These are phyloP conservation scores for Daldinia loculata DNA, from an alignment of 495 filamentous ascomycete genomes.

Conservation along the genomic window DNA sequence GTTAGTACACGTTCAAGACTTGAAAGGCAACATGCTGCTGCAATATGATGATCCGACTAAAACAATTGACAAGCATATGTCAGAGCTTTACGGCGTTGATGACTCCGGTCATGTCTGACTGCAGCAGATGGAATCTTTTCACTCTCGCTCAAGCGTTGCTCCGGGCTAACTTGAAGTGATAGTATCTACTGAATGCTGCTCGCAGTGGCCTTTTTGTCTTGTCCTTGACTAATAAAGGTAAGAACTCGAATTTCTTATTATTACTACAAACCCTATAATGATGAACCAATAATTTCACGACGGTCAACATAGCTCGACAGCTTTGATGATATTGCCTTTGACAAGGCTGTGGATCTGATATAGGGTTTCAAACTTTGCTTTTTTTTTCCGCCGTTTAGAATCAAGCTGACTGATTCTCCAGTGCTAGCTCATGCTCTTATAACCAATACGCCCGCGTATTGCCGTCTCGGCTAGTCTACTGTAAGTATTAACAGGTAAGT, in stretches of 20 bases:
- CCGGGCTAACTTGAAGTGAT: constrained; percentile 40
- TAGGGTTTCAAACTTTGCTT: constrained; percentile 27
- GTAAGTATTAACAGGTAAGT: not conserved
- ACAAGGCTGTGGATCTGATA: constrained; percentile 80
- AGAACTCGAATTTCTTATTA: constrained; percentile 3
- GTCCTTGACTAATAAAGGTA: constrained; percentile 21
- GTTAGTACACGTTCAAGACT: constrained; percentile 20
- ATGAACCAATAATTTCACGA: constrained; percentile 93
- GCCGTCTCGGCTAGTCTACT: not conserved
- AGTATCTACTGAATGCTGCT: not conserved
- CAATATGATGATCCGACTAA: constrained; percentile 71
- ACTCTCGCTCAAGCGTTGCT: constrained; percentile 3
- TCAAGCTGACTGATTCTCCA: constrained; percentile 22
- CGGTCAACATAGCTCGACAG: constrained; percentile 91
- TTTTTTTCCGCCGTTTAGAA: not conserved
- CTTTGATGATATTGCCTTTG: constrained; percentile 93
- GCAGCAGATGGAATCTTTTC: constrained; percentile 40
- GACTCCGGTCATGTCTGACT: constrained; percentile 61
- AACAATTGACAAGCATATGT: constrained; percentile 88
- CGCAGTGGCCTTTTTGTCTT: not conserved
- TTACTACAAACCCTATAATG: constrained; percentile 45
- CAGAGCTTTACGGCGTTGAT: constrained; percentile 73
- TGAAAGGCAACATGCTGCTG: constrained; percentile 21
- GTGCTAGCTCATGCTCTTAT: not conserved
- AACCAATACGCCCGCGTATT: not conserved